Evolutionary conservation across 148 eudicot species (phyloP).

Genomic region (Fagopyrum tataricum): DNA sequence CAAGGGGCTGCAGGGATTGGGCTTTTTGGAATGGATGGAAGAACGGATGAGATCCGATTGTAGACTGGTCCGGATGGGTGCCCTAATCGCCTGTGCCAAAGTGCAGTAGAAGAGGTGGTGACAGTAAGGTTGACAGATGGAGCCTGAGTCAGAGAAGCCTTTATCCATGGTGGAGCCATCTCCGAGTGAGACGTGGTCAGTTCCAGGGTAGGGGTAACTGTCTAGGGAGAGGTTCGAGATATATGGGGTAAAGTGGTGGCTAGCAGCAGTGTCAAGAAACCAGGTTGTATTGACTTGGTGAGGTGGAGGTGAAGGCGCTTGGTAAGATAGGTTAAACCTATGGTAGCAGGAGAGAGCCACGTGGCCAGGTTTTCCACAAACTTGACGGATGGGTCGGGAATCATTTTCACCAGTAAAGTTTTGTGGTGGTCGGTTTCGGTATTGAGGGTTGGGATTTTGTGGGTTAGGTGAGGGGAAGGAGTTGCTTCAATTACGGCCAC

Average conservation of each 20-base stretch:
- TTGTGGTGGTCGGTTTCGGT: no score
- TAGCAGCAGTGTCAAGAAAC: not conserved
- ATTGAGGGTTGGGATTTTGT: no score
- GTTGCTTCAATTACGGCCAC: no score
- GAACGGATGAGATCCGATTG: not conserved
- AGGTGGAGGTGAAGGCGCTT: not conserved
- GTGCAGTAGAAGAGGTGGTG: not conserved
- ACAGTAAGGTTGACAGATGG: not conserved
- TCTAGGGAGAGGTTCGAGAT: not conserved
- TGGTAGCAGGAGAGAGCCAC: no score
- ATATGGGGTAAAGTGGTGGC: not conserved
- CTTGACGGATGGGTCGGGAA: no score
- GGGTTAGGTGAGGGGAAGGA: no score
- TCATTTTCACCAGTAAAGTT: no score
- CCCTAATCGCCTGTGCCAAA: not conserved
- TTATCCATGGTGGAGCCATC: not conserved
- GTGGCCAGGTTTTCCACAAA: no score
- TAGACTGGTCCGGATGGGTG: not conserved
- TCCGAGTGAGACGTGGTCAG: not conserved
- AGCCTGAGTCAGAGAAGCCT: not conserved
- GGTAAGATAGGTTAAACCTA: no score
- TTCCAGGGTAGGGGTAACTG: not conserved
- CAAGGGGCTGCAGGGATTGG: not conserved
- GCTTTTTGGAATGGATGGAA: not conserved
- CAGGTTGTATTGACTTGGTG: not conserved